Percentiles rank a stretch among this genome's conserved stretches.
phyloP scores from a whole-genome alignment of 106 monocot genomes.

The Alisma plantagoaquatica region DNA sequence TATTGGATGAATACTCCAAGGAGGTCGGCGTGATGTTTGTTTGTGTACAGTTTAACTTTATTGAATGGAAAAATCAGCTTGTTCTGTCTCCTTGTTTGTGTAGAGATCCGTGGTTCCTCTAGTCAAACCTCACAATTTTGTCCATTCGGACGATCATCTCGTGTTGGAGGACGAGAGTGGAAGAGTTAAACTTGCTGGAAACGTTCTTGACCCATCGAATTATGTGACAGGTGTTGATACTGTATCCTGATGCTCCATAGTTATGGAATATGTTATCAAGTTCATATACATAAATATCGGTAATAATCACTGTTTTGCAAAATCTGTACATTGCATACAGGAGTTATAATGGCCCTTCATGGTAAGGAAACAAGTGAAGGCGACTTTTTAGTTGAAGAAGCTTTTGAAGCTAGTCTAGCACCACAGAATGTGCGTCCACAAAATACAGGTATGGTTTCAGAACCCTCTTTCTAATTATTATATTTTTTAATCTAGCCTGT shows the following conservation, averaged over 20 bases:
- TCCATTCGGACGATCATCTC: conserved; percentile 92
- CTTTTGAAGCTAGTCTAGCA: conserved; percentile 72
- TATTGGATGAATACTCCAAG: conserved; percentile 94
- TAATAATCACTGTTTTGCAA: too few species aligned
- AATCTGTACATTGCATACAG: too few species aligned
- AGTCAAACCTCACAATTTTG: conserved; percentile 92
- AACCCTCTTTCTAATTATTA: not conserved
- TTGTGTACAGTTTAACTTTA: not conserved
- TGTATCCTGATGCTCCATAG: too few species aligned
- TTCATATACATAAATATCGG: too few species aligned
- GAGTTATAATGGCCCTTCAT: conserved; percentile 70
- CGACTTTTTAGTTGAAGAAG: conserved; percentile 79
- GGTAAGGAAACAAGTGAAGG: conserved; percentile 88
- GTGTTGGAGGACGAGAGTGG: conserved; percentile 98
- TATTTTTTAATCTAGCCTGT: conserved; percentile 2
- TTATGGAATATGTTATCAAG: too few species aligned
- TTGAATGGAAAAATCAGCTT: not conserved
- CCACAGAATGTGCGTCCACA: conserved; percentile 40
- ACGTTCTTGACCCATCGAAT: conserved; percentile 37
- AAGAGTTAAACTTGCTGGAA: conserved; percentile 81
- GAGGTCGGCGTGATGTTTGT: conserved; percentile 42
- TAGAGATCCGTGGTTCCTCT: conserved; percentile 89
- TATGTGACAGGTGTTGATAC: conserved; percentile 86
- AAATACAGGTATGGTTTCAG: conserved; percentile 22
- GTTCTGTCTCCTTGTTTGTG: not conserved